Conservation (phyloP, 2,329 filamentous ascomycete species). For the Diaporthe velutina region DNA sequence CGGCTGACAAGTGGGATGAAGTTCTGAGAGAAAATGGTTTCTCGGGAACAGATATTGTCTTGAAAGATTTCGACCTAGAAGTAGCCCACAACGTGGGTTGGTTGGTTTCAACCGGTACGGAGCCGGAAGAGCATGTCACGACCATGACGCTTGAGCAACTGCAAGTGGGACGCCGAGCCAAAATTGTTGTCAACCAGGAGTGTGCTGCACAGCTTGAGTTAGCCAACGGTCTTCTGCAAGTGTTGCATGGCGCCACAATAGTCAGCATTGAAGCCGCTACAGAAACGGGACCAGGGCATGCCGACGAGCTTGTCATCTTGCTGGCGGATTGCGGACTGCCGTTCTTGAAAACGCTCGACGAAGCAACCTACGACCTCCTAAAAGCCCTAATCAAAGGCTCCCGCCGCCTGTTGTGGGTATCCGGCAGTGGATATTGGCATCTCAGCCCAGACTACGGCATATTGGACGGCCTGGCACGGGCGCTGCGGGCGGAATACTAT, state of each 20-base stretch:
- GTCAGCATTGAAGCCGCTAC: too few relatives aligned
- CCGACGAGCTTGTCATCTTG: neutral
- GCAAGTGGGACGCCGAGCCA: neutral
- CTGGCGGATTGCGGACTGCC: neutral
- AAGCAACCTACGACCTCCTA: neutral
- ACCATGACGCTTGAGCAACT: neutral
- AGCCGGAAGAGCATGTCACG: too few relatives aligned
- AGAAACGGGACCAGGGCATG: too few relatives aligned
- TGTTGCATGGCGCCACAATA: too few relatives aligned
- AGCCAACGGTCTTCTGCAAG: too few relatives aligned
- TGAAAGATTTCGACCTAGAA: neutral
- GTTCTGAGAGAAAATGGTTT: neutral
- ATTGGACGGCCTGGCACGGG: neutral
- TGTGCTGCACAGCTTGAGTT: too few relatives aligned
- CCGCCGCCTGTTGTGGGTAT: neutral
- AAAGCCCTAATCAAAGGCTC: neutral
- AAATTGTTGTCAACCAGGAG: neutral
- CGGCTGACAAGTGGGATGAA: neutral
- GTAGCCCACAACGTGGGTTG: neutral
- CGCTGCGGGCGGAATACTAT: neutral
- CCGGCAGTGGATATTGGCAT: neutral
- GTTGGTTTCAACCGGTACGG: neutral
- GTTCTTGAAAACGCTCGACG: neutral
- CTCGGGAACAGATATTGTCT: neutral
- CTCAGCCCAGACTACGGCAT: neutral